Base-by-base conservation (phyloP, 768 basidiomycete genomes). In the Galerina sulciceps region DNA sequence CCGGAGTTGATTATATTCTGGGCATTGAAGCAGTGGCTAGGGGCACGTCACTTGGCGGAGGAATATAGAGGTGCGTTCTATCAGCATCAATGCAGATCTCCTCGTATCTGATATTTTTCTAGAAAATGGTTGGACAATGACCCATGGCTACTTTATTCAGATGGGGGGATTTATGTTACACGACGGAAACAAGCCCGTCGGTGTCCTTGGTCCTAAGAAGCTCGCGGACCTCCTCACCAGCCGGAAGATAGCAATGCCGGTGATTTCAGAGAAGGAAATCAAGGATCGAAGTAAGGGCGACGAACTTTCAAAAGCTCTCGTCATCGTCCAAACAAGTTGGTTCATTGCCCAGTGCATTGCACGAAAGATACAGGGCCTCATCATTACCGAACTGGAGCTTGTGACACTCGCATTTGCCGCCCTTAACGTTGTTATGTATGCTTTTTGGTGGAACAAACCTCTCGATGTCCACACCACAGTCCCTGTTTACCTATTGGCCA, bases 401-500 rank as follows among this genome's bases (percentile, higher is more conserved):
- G 17, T 17, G 6, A 49, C 55, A 2, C 17, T 36, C 10, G 46
- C 55, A 1, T 37, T 57, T 5, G 47, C 20, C 2, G 26, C 23
- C 8, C 6, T 49, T 3, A 40, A 57, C 17, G 13, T 9, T 11
- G 15, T 48, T 10, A 1, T 41, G 15, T 49, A 49, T 35, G 2
- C 49, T 11, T 35, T 36, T 4, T 57, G 55, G 55, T 38, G 35
- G 20, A 45, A 57, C 13, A 57, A 57, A 26, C 55, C 55, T 5
- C 14, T 49, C 10, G 23, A 49, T 14, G 35, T 49, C 48, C 2
- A 37, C 13, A 26, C 26, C 26, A 26, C 26, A 3, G 6, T 26
- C 26, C 26, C 26, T 3, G 26, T 26, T 26, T 26, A 26, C 26
- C 3, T 26, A 26, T 26, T 26, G 26, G n/a, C n/a, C n/a, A n/a